Conservation (phyloP, 495 filamentous ascomycete genomes). For the Aspergillus olivimuriae region DNA sequence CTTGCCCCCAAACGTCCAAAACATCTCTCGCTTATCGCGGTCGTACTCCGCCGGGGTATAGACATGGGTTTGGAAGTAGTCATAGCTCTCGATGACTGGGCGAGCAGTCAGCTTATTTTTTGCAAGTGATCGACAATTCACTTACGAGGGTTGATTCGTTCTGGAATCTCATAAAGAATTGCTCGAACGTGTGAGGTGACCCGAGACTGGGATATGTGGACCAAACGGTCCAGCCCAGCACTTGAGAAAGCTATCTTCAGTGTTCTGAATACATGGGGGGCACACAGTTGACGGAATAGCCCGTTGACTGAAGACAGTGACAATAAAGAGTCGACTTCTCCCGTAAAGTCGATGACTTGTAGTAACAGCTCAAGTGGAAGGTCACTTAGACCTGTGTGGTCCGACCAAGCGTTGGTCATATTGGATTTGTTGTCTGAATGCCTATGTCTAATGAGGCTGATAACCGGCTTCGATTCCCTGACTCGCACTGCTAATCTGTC, state of each 20-base stretch:
- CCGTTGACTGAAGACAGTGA: not conserved
- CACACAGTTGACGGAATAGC: not conserved
- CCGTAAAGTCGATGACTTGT: not conserved
- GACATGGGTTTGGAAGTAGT: not conserved
- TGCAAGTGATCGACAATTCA: not conserved
- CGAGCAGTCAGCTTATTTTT: not conserved
- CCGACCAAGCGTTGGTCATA: too few species aligned
- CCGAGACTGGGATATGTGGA: not conserved
- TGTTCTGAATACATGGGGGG: not conserved
- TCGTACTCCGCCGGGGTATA: not conserved
- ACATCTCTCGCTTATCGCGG: not conserved
- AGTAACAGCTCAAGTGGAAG: not conserved
- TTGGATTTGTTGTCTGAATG: too few species aligned
- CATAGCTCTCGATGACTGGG: not conserved
- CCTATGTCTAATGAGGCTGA: too few species aligned
- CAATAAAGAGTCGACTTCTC: not conserved
- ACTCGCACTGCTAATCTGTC: too few species aligned
- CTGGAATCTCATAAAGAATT: constrained; percentile 1
- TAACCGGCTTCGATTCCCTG: too few species aligned
- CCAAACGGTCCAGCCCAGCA: not conserved
- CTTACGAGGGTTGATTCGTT: constrained; percentile 1
- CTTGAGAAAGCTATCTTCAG: not conserved
- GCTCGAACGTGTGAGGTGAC: not conserved
- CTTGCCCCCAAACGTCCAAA: not conserved
- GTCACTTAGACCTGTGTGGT: not conserved